phyloP scores from a whole-genome alignment of 2,329 filamentous ascomycete genomes.

The Torrubiellomyces zombiae region DNA sequence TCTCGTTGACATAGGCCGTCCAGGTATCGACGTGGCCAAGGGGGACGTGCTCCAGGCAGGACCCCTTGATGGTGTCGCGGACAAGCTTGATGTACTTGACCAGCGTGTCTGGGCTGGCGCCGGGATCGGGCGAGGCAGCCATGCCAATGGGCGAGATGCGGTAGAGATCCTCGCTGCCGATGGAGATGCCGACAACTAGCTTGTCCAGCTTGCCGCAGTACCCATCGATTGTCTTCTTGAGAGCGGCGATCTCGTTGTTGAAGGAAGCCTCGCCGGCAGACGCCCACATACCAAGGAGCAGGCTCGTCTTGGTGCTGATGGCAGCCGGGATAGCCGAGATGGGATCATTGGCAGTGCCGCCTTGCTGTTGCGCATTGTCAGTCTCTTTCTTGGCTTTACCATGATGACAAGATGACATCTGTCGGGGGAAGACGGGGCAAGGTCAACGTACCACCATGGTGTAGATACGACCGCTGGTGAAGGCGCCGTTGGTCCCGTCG shows the following conservation, averaged over 20 bases:
- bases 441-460: conserved; percentile 44
- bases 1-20: conserved; percentile 59
- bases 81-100: conserved; percentile 56
- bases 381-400: too few relatives aligned
- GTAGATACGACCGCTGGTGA: conserved; percentile 57
- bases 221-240: conserved; percentile 49
- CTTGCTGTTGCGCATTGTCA: conserved; percentile 31
- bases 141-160: conserved; percentile 57
- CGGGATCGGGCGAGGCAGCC: conserved; percentile 42
- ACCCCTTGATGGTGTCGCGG: conserved; percentile 44
- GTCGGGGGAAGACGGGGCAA: background rate
- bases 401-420: too few relatives aligned
- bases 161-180: conserved; percentile 79
- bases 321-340: conserved; percentile 68
- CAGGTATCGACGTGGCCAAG: conserved; percentile 85
- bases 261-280: conserved; percentile 49
- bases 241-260: conserved; percentile 56
- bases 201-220: conserved; percentile 51
- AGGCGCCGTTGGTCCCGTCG: conserved; percentile 41
- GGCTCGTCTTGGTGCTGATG: conserved; percentile 58
- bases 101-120: conserved; percentile 44
- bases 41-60: conserved; percentile 35
- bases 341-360: conserved; percentile 43
- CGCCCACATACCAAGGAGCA: conserved; percentile 74
- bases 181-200: conserved; percentile 65